phyloP scores from a whole-genome alignment of 768 basidiomycete genomes.

The Leccinum ochraceum region DNA sequence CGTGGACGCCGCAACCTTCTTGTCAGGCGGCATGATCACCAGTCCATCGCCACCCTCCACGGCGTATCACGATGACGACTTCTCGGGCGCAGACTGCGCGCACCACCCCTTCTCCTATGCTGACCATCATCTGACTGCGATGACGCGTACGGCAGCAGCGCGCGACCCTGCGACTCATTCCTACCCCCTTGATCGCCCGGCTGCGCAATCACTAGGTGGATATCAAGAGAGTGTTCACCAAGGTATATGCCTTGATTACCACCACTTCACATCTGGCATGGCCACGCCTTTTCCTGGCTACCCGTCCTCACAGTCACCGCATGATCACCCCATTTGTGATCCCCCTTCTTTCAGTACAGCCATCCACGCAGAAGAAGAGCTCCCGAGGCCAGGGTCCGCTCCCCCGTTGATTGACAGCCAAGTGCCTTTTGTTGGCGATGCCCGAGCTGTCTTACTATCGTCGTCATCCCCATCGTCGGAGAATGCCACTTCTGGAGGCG shows the following conservation, averaged over 20 bases:
- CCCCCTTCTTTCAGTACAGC: conserved; percentile 31
- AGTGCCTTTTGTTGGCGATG: conserved; percentile 31
- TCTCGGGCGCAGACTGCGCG: conserved; percentile 16
- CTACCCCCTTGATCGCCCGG: conserved; percentile 17
- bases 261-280: conserved; percentile 19
- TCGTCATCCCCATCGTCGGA: conserved; percentile 9
- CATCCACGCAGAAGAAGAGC: conserved; percentile 22
- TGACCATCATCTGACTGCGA: conserved; percentile 13
- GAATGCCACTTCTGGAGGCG: conserved; percentile 10
- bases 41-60: conserved; percentile 24
- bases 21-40: conserved; percentile 16
- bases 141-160: conserved; percentile 15
- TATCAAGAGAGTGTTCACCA: conserved; percentile 19
- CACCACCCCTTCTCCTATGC: conserved; percentile 14
- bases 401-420: conserved; percentile 32
- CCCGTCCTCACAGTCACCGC: conserved; percentile 32
- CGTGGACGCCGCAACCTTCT: conserved; percentile 15
- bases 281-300: conserved; percentile 34
- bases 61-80: conserved; percentile 29
- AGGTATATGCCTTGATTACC: conserved; percentile 28
- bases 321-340: conserved; percentile 28
- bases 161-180: conserved; percentile 14
- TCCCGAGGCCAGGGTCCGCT: conserved; percentile 31
- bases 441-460: conserved; percentile 23
- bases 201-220: conserved; percentile 21